Evolutionary conservation across 768 basidiomycete species (phyloP), one percentile per base, ranked within the genome.

Genomic region (Boletus sensibilis): DNA sequence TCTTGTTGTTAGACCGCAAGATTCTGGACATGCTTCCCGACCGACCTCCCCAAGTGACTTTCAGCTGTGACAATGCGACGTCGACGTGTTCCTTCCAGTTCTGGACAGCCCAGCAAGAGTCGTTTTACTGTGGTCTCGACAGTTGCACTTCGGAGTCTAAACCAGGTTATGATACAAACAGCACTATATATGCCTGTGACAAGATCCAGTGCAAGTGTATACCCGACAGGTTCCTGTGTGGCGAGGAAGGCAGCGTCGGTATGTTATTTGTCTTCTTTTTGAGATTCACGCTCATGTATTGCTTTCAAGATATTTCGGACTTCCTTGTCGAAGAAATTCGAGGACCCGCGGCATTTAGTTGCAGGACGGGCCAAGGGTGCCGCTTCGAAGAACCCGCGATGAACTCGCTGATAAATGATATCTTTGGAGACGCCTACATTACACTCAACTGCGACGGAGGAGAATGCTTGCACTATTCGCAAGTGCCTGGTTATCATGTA

Each of bases 371-470:
- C 16, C 71, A 79, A 45, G 90, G 86, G 9, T 98, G 95, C 74
- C 83, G 79, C 58, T 99, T 99, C 64, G 89, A 95, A 69, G 97
- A 99, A 65, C 92, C 93, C 0, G 94, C 90, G 0, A 98, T 99
- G 97, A 97, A 99, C 66, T 79, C 87, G 33, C 82, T 99, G 50
- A 98, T 99, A 73, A 84, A 88, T 66, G 86, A 88, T 58, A 87
- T 99, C 63, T 98, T 99, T 61, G 97, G 92, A 2, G 97, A 99
- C 69, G 79, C 77, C 1, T 90, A 86, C 67, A 99, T 99, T 67
- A 89, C 92, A 3, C 79, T 98, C 50, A 71, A 85, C 35, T 98
- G 97, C 62, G 75, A 88, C 1, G 86, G 91, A 6, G 96, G 97
- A 21, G 97, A 98, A 74, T 98, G 97, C 68, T 67, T 99, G 67